A percentile compares a stretch with the other conserved stretches of the same genome.
phyloP scores from a whole-genome alignment of 2,329 filamentous ascomycete genomes.

The Coniochaeta ligniaria region DNA sequence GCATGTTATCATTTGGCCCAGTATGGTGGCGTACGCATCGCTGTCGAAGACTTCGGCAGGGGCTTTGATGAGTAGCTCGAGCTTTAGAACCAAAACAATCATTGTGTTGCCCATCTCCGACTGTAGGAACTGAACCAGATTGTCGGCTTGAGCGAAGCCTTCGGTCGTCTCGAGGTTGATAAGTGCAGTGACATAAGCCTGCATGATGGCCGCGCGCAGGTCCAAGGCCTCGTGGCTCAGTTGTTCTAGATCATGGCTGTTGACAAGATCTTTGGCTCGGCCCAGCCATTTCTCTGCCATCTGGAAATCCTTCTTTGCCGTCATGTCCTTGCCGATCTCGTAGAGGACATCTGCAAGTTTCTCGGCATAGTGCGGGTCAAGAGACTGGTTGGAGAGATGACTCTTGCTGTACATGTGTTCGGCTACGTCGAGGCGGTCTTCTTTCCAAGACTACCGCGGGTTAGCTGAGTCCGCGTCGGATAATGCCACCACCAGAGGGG shows the following conservation, averaged over 20 bases:
- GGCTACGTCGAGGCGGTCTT: conserved; percentile 65
- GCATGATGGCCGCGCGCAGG: conserved; percentile 58
- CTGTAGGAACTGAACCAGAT: conserved; percentile 55
- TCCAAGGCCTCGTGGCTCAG: conserved; percentile 55
- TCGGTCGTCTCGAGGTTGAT: conserved; percentile 39
- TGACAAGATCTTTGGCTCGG: conserved; percentile 55
- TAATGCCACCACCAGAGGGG: neutral
- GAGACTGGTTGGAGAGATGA: conserved; percentile 24
- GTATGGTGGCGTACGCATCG: conserved; percentile 39
- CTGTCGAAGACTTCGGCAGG: conserved; percentile 40
- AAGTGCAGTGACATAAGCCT: conserved; percentile 51
- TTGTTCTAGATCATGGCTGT: conserved; percentile 43
- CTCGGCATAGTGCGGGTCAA: conserved; percentile 48
- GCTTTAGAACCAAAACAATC: conserved; percentile 57
- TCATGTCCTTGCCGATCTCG: conserved; percentile 60
- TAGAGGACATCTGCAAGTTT: conserved; percentile 61
- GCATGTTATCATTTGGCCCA: conserved; percentile 54
- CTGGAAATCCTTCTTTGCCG: conserved; percentile 41
- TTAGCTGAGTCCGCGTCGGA: neutral
- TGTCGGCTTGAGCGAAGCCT: conserved; percentile 41
- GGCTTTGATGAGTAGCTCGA: conserved; percentile 54
- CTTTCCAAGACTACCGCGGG: conserved; percentile 59
- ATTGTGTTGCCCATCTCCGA: conserved; percentile 56
- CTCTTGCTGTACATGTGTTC: conserved; percentile 69
- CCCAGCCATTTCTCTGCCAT: conserved; percentile 67